Base-by-base conservation (phyloP, 352 stramenopile genomes). In the Nothophytophthora sp. region DNA sequence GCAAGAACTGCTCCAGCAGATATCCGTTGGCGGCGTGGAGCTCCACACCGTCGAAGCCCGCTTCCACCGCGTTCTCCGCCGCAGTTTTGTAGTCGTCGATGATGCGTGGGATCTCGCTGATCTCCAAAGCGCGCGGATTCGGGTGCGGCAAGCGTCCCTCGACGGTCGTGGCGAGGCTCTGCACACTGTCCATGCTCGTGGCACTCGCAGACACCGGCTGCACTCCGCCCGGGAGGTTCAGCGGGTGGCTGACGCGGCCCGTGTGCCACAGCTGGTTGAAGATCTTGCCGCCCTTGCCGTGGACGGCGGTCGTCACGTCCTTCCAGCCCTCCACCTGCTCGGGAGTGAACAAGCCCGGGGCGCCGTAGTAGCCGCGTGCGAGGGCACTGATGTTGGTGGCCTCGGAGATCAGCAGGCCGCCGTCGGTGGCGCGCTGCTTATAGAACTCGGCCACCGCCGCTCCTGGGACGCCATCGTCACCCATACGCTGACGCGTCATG, bases 21-120 rank as follows among this genome's bases (percentile, higher is more conserved):
- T 98, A 98, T n/a, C 90, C 91, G 57, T 98, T 96, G 12, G 86
- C 90, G 6, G 40, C 54, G 61, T 97, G 92, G 29, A 98, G 52
- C 48, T 98, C 88, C 20, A 97, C 74, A 27, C 90, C 89, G 41
- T 98, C 92, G 45, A 97, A 97, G 12, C 92, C 91, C 12, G 89
- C 90, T 28, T 86, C 57, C 24, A 89, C 68, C 6, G 79, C 70
- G 20, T 77, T 77, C 22, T 64, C 38, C 6, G 60, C 60, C 10
- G 55, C 55, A 19, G 28, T 46, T 22, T 58, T 70, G 55, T 70
- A 70, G 44, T 65, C 55, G 23, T 70, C 38, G 10, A 65, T 28
- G 19, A 70, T 72, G 15, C 44, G 33, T 25, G 71, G 50, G 45
- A 97, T 91, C 22, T 97, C 86, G 8, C 82, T 64, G 16, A 72